Percentiles rank a stretch among this genome's conserved stretches.
Conservation (phyloP, 331 rosid genomes). For the Quercus tomentella region DNA sequence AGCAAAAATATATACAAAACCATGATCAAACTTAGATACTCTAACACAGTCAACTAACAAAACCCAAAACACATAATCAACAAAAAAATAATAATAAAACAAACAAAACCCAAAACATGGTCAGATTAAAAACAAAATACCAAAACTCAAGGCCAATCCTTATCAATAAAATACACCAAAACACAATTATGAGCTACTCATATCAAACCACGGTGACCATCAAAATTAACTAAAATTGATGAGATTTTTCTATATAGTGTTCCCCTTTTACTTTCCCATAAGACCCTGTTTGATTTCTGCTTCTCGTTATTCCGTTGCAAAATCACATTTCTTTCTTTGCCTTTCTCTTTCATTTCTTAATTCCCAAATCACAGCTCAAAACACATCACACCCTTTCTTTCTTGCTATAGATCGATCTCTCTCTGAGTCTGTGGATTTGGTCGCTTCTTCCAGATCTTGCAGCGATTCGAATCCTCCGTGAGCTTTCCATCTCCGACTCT, state of each 20-base stretch:
- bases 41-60: too few relatives aligned
- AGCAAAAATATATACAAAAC: too few relatives aligned
- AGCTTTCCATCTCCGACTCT: slow-evolving; percentile 24
- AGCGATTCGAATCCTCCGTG: slow-evolving; percentile 45
- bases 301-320: slow-evolving; percentile 18
- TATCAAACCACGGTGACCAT: too few relatives aligned
- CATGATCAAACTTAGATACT: too few relatives aligned
- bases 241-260: background rate
- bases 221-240: too few relatives aligned
- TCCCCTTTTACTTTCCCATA: slow-evolving; percentile 8
- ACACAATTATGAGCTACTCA: too few relatives aligned
- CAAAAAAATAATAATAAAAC: too few relatives aligned
- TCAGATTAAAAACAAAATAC: too few relatives aligned
- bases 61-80: too few relatives aligned
- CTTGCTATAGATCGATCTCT: slow-evolving; percentile 20
- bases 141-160: too few relatives aligned
- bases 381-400: slow-evolving; percentile 9
- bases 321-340: slow-evolving; percentile 20
- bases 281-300: slow-evolving; percentile 20
- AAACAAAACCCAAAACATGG: too few relatives aligned
- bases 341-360: slow-evolving; percentile 27
- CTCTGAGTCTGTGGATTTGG: slow-evolving; percentile 36
- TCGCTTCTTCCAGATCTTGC: slow-evolving; percentile 62
- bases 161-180: too few relatives aligned
- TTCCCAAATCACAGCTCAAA: slow-evolving; percentile 17